Percentiles rank a stretch among this genome's conserved stretches.
Conservation (phyloP, 805 yeast genomes). For the Wickerhamomyces subpelliculosus region DNA sequence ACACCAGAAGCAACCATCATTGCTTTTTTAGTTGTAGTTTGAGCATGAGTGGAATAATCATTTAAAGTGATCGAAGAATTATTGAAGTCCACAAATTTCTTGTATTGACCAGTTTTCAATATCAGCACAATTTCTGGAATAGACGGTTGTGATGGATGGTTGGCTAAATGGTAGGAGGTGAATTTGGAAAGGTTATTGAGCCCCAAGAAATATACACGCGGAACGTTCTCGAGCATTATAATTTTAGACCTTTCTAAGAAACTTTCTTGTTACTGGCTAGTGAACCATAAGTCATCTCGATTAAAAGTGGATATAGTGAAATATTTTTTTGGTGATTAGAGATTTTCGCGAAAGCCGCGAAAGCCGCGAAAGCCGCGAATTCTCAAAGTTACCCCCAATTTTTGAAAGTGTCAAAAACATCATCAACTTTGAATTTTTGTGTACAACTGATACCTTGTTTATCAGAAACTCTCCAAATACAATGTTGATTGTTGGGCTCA, state of each 20-base stretch:
- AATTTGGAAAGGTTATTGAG: conserved; percentile 36
- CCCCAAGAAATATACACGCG: conserved; percentile 36
- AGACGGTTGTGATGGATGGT: conserved; percentile 28
- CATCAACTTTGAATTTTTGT: no score
- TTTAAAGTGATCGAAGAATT: conserved; percentile 30
- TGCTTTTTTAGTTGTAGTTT: no score
- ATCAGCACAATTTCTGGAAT: conserved; percentile 35
- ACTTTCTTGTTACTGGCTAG: no score
- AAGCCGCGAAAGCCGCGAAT: no score
- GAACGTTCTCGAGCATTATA: conserved; percentile 8
- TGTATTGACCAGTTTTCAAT: conserved; percentile 34
- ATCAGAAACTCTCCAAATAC: no score
- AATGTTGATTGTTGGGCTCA: conserved; percentile 90
- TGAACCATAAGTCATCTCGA: no score
- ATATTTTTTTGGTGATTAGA: no score
- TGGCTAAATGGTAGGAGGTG: conserved; percentile 33
- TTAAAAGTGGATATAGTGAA: no score
- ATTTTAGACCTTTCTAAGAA: background rate
- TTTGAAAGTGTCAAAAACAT: no score
- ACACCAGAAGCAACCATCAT: conserved; percentile 12
- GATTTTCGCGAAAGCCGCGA: no score
- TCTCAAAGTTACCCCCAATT: no score
- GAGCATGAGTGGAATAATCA: conserved; percentile 4
- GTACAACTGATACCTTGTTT: no score
- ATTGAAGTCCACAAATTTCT: conserved; percentile 31